Percentiles rank a stretch among this genome's conserved stretches.
Conservation (phyloP, 2,329 filamentous ascomycete species). For the Arachnomyces sp. region DNA sequence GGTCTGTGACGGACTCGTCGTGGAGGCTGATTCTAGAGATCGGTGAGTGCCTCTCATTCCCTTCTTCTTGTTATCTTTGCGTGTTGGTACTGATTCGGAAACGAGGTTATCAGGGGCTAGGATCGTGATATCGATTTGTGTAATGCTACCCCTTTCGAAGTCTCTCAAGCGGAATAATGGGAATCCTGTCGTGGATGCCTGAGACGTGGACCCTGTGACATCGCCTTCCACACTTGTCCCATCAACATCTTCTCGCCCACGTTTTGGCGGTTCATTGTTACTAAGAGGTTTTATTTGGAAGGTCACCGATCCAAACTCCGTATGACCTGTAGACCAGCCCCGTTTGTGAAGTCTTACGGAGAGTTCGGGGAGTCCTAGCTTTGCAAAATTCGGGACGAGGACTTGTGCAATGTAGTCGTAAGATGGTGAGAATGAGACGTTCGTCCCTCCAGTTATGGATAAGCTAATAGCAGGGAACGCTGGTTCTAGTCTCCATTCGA, state of each 20-base stretch:
- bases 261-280: not conserved
- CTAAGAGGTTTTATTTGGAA: slow-evolving; percentile 40
- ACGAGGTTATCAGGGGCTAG: slow-evolving; percentile 26
- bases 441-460: slow-evolving; percentile 49
- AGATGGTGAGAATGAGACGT: slow-evolving; percentile 47
- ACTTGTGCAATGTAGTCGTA: slow-evolving; percentile 51
- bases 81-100: not conserved
- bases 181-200: slow-evolving; percentile 13
- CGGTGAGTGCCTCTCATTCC: not conserved
- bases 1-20: slow-evolving; percentile 15
- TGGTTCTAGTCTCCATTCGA: not conserved
- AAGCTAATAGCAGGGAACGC: slow-evolving; percentile 24
- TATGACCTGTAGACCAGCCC: slow-evolving; percentile 46
- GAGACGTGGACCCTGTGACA: not conserved
- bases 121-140: slow-evolving; percentile 30
- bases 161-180: slow-evolving; percentile 25
- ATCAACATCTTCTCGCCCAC: slow-evolving; percentile 1
- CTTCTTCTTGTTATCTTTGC: not conserved
- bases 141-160: slow-evolving; percentile 24
- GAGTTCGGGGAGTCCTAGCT: slow-evolving; percentile 44
- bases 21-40: not conserved
- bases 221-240: not conserved
- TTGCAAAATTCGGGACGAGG: slow-evolving; percentile 44
- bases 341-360: slow-evolving; percentile 36
- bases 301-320: slow-evolving; percentile 41